phyloP scores from a whole-genome alignment of 1,284 basidiomycete species.

The Psilocybe mexicana region DNA sequence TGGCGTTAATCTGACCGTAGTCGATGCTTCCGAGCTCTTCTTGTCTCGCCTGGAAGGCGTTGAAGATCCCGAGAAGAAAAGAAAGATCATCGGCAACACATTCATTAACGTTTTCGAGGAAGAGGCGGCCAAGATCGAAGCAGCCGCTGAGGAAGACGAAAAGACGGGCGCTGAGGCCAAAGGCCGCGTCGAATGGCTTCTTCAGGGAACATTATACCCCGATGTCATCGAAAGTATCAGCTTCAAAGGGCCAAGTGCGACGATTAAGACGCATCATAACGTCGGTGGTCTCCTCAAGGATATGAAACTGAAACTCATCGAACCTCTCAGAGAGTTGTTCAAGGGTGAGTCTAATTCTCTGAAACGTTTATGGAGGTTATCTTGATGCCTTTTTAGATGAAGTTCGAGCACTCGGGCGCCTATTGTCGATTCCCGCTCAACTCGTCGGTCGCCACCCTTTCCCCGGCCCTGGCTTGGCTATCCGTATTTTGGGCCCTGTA shows the following conservation, averaged over 20 bases:
- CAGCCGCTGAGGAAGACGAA: slow-evolving; percentile 76
- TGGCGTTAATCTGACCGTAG: slow-evolving; percentile 94
- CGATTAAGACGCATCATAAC: slow-evolving; percentile 99
- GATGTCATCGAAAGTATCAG: slow-evolving; percentile 99
- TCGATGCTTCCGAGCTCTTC: slow-evolving; percentile 95
- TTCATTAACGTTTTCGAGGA: slow-evolving; percentile 98
- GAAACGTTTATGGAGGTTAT: not conserved
- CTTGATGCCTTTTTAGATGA: slow-evolving; percentile 65
- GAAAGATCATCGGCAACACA: slow-evolving; percentile 99
- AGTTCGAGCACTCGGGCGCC: slow-evolving; percentile 89
- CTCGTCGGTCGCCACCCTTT: slow-evolving; percentile 98
- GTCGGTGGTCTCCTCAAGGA: slow-evolving; percentile 95
- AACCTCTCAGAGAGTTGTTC: slow-evolving; percentile 97
- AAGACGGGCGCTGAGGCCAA: slow-evolving; percentile 68
- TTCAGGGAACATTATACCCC: slow-evolving; percentile 99
- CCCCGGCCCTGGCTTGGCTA: slow-evolving; percentile 98
- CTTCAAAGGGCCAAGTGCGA: slow-evolving; percentile 99
- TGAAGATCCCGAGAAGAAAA: slow-evolving; percentile 96
- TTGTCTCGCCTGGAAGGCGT: slow-evolving; percentile 86
- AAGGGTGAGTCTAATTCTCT: slow-evolving; percentile 67
- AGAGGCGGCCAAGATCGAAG: slow-evolving; percentile 90
- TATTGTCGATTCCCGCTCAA: slow-evolving; percentile 90
- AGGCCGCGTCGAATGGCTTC: slow-evolving; percentile 94
- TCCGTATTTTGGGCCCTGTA: slow-evolving; percentile 95
- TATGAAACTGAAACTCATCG: slow-evolving; percentile 99